phyloP scores from a whole-genome alignment of 2,329 filamentous ascomycete species.

The Hypomyces rosellus region DNA sequence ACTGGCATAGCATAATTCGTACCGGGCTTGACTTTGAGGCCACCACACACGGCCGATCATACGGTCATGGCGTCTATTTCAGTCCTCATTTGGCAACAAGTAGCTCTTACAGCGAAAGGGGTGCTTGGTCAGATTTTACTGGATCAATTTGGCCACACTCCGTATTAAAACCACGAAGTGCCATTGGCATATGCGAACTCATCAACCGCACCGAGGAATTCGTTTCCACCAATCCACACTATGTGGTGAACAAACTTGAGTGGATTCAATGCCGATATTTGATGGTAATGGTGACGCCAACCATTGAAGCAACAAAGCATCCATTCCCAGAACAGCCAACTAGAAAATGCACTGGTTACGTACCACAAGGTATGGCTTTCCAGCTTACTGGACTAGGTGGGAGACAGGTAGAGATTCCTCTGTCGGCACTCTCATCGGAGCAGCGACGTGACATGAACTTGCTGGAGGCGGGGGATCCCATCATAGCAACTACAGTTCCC shows the following conservation, averaged over 20 bases:
- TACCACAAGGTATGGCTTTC: slow-evolving; percentile 21
- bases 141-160: slow-evolving; percentile 58
- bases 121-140: not conserved
- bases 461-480: not conserved
- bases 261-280: slow-evolving; percentile 91
- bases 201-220: slow-evolving; percentile 67
- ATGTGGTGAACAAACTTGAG: slow-evolving; percentile 68
- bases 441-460: not conserved
- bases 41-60: slow-evolving; percentile 59
- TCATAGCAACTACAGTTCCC: not conserved
- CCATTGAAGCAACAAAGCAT: slow-evolving; percentile 1
- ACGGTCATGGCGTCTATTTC: slow-evolving; percentile 78
- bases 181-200: slow-evolving; percentile 77
- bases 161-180: slow-evolving; percentile 48
- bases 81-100: slow-evolving; percentile 37
- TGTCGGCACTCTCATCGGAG: slow-evolving; percentile 17
- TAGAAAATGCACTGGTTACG: slow-evolving; percentile 13
- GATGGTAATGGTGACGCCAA: slow-evolving; percentile 42
- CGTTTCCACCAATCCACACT: slow-evolving; percentile 47
- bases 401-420: slow-evolving; percentile 19
- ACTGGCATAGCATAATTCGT: slow-evolving; percentile 89
- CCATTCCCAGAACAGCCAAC: slow-evolving; percentile 11
- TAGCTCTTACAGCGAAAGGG: not conserved
- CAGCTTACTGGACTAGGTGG: slow-evolving; percentile 5
- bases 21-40: slow-evolving; percentile 70